Evolutionary conservation across 2,329 filamentous ascomycete species (phyloP).

Genomic region (Claviceps pazoutovae): DNA sequence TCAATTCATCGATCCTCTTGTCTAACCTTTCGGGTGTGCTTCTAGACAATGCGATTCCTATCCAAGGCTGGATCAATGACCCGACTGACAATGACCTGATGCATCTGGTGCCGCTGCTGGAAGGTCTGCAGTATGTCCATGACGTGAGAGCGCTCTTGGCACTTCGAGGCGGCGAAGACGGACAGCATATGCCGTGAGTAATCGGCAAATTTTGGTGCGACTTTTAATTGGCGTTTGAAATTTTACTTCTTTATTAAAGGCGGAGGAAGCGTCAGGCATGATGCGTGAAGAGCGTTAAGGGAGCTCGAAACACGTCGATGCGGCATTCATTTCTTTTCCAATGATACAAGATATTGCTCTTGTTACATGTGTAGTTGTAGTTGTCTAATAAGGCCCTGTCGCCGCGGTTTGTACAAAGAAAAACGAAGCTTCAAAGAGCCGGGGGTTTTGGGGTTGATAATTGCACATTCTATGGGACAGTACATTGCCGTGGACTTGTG

Average conservation of each 20-base stretch:
- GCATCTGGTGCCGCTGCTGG: conserved; percentile 80
- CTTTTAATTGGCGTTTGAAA: conserved; percentile 5
- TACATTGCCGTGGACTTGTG: neutral
- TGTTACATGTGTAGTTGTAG: too few species aligned
- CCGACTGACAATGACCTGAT: conserved; percentile 92
- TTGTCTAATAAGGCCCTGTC: too few species aligned
- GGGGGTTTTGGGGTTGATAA: too few species aligned
- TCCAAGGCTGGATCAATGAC: conserved; percentile 98
- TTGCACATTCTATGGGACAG: neutral
- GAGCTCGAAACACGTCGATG: neutral
- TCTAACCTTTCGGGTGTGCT: conserved; percentile 1
- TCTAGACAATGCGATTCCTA: conserved; percentile 93
- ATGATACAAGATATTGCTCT: too few species aligned
- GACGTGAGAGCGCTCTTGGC: conserved; percentile 87
- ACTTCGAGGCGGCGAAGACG: conserved; percentile 72
- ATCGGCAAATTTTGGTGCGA: neutral
- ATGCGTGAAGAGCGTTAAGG: neutral
- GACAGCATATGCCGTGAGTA: conserved; percentile 38
- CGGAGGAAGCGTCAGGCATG: conserved; percentile 1
- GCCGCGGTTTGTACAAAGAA: neutral
- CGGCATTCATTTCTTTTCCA: too few species aligned
- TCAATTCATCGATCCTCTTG: neutral
- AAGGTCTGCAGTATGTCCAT: conserved; percentile 91
- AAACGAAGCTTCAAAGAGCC: neutral
- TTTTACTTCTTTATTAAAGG: neutral